Conservation (phyloP, 2,329 filamentous ascomycete genomes). For the Trichophyton verrucosum region DNA sequence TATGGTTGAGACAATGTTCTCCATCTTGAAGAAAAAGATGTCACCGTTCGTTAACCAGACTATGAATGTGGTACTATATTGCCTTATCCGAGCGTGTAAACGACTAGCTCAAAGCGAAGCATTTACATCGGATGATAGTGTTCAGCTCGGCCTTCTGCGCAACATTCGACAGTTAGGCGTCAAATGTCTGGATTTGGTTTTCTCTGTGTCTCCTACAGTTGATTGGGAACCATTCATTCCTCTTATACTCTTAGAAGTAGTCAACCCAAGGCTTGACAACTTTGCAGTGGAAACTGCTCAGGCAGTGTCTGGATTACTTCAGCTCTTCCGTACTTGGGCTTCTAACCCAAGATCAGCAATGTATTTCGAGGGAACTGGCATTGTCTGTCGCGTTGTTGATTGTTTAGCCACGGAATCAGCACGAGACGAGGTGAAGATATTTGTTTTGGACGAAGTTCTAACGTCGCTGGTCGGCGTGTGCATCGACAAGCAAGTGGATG, state of each 20-base stretch:
- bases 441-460: slow-evolving; percentile 61
- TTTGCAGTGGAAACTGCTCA: slow-evolving; percentile 79
- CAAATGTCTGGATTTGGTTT: slow-evolving; percentile 69
- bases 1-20: slow-evolving; percentile 78
- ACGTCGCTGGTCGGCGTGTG: slow-evolving; percentile 54
- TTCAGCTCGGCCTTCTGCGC: slow-evolving; percentile 27
- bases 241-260: slow-evolving; percentile 58
- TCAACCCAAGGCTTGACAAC: slow-evolving; percentile 64
- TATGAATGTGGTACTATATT: slow-evolving; percentile 68
- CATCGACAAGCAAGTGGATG: slow-evolving; percentile 32
- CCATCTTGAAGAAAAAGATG: slow-evolving; percentile 66
- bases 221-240: slow-evolving; percentile 62
- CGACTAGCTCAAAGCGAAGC: slow-evolving; percentile 25
- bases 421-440: slow-evolving; percentile 77
- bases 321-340: slow-evolving; percentile 72
- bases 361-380: slow-evolving; percentile 51
- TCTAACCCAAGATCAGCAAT: slow-evolving; percentile 51
- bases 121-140: neutral
- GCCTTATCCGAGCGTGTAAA: slow-evolving; percentile 57
- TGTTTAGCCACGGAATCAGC: slow-evolving; percentile 60
- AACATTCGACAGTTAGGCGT: slow-evolving; percentile 51
- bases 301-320: slow-evolving; percentile 69
- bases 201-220: slow-evolving; percentile 57
- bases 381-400: slow-evolving; percentile 60
- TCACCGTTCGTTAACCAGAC: slow-evolving; percentile 55